Base-by-base conservation (phyloP, 495 filamentous ascomycete species). In the Trypethelium eluteriae region DNA sequence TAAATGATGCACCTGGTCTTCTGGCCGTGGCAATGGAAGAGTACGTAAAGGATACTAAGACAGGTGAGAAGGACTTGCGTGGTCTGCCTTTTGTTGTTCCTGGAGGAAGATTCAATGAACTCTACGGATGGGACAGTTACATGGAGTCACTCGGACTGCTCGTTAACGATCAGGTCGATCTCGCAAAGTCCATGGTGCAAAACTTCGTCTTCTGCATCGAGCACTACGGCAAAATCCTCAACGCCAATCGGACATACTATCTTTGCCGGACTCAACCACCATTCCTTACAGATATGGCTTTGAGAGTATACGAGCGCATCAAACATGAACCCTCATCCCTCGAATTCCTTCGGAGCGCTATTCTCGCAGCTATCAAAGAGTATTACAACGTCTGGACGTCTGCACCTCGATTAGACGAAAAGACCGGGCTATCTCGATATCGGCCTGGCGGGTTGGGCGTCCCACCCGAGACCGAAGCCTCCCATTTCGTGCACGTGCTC, bases 121-220 rank as follows among this genome's bases (percentile, higher is more conserved):
- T 98, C 34, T 98, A 98, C 73, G 91, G 87, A 63, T 98, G 94
- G 94, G 94, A 98, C 75, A 95, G 90, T 73, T 98, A 96, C 78
- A 96, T 98, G 90, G 91, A 91, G 71, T 91, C 93, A 7, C 79
- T 97, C 10, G 92, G 93, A 3, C 81, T 98, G 68, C 76, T 97
- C 47, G 86, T 86, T 67, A 88, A 92, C 73, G 89, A 90, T 72
- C 88, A 89, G 61, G 86, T 88, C 44, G 84, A 96, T 72, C 78
- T 98, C 47, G 91, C 90, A 65, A 95, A 96, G 77, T 83, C 88
- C 35, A 98, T 98, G 90, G 91, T 98, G 39, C 78, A 85, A 69
- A 93, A 98, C 78, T 98, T 98, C 77, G 93, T 89, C 76, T 98
- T 98, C 79, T 93, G 90, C 79, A 97, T 98, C 77, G 87, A 91